These are phyloP conservation scores for Crucihimalaya himalaica DNA, from an alignment of 345 rosid species.

Conservation along the genomic window DNA sequence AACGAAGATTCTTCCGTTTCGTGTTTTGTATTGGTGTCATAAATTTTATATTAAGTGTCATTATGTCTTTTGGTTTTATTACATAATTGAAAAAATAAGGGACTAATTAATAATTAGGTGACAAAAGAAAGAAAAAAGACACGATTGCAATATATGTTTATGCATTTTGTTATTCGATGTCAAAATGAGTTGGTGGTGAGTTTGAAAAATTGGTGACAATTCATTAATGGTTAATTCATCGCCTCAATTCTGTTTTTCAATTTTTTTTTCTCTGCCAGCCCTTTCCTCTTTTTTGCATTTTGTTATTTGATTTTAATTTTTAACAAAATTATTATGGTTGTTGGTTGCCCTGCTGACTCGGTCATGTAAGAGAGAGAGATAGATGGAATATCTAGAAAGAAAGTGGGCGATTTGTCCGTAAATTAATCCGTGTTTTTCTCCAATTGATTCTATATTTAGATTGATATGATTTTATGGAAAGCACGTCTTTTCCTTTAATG, in stretches of 20 bases:
- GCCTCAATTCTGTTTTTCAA: constrained; percentile 13
- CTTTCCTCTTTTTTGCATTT: background rate
- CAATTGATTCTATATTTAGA: constrained; percentile 15
- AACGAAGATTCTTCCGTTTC: constrained; percentile 40
- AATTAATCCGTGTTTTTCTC: constrained; percentile 33
- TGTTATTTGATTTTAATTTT: background rate
- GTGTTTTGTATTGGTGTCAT: constrained; percentile 37
- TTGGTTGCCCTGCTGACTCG: constrained; percentile 30
- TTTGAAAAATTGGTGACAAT: constrained; percentile 30
- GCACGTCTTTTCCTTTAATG: constrained; percentile 34
- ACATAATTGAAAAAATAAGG: constrained; percentile 7
- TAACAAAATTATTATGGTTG: background rate
- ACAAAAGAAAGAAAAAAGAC: background rate
- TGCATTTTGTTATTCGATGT: constrained; percentile 30
- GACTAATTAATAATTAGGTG: constrained; percentile 17
- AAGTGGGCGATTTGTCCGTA: constrained; percentile 40
- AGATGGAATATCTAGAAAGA: constrained; percentile 25
- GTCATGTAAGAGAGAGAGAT: constrained; percentile 32
- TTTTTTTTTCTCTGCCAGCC: background rate
- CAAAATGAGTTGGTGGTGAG: constrained; percentile 36
- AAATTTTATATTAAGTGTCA: constrained; percentile 36
- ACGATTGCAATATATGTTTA: constrained; percentile 10
- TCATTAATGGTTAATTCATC: constrained; percentile 22
- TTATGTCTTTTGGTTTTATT: constrained; percentile 8
- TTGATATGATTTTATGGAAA: constrained; percentile 31